Conservation (phyloP, 2,329 filamentous ascomycete species). For the Pseudopyrenochaeta lycopersici region DNA sequence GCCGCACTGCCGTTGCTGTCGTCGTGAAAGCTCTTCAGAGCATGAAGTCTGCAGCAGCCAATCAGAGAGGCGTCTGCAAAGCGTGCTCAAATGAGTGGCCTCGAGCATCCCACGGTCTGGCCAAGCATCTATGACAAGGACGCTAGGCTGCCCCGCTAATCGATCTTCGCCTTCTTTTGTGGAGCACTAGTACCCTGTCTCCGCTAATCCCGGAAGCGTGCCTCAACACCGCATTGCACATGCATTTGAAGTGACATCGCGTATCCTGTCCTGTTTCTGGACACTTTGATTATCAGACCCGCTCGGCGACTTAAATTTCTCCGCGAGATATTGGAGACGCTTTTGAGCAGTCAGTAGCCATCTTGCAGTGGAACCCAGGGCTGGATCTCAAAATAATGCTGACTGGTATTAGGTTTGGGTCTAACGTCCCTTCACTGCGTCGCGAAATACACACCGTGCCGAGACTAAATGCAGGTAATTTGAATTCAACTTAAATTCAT, state of each 20-base stretch:
- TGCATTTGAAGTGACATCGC: conserved; percentile 5
- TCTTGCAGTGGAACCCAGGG: no score
- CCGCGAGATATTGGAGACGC: no score
- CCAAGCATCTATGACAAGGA: conserved; percentile 6
- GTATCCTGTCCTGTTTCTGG: conserved; percentile 1
- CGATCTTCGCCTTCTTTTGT: conserved; percentile 5
- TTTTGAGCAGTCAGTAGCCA: no score
- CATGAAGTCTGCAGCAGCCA: conserved; percentile 18
- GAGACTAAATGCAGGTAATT: neutral
- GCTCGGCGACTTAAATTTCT: neutral
- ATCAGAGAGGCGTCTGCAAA: conserved; percentile 12
- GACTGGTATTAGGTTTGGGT: no score
- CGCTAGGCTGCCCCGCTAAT: conserved; percentile 1
- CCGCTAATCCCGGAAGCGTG: neutral
- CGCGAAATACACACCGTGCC: neutral
- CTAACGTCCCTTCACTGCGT: no score
- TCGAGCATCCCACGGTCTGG: conserved; percentile 10
- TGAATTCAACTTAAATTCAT: no score
- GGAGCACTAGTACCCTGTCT: no score
- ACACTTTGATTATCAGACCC: neutral
- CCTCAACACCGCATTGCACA: neutral
- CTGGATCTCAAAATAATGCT: no score
- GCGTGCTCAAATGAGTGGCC: conserved; percentile 21
- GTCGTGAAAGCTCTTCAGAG: conserved; percentile 5
- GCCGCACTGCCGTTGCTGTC: conserved; percentile 7